Base-by-base conservation (phyloP, 164 flowering plant species). In the Tetrastigma voinierianum region DNA sequence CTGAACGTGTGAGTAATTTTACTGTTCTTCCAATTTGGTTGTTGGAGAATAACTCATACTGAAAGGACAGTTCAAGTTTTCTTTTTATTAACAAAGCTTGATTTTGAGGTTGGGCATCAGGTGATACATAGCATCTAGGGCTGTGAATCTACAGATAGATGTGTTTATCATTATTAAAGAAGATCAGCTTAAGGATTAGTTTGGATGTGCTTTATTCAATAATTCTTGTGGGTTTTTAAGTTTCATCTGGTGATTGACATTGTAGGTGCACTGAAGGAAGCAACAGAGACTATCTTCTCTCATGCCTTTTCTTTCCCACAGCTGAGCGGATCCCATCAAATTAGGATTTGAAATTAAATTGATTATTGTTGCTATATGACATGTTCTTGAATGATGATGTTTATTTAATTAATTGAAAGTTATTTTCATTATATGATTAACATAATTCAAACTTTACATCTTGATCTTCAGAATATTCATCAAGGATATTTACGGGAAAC, bases 401-500 rank as follows among this genome's bases (percentile, higher is more conserved):
- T 51, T 17, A 32, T 66, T 61, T 4, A 45, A 12, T 55, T 54
- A 59, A 57, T 57, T 57, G 23, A 61, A 6, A 63, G 57, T 51
- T 32, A 32, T 32, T 32, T 32, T 32, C 40, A 32, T 32, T 32
- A 32, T 32, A 32, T 32, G 40, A 32, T 32, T 32, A 32, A 32
- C 40, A 32, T 32, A 32, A 32, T 61, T 51, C 18, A 20, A 44
- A 51, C 3, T 9, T 49, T 73, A 4, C 24, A 18, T 65, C 25
- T 23, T 72, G 13, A 72, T 58, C 52, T 80, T 18, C 90, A 95
- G 99, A 88, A 83, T 74, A 57, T 92, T 65, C 97, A 95, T 77
- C 89, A 89, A 73, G 98, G 95, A 5, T 78, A 83, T 77, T 86
- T 81, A 46, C 56, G 66, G 43, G 97, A 88, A 73, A 78, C 87